These are phyloP conservation scores for Cladophialophora immunda DNA, from an alignment of 2,329 filamentous ascomycete genomes.

Conservation along the genomic window DNA sequence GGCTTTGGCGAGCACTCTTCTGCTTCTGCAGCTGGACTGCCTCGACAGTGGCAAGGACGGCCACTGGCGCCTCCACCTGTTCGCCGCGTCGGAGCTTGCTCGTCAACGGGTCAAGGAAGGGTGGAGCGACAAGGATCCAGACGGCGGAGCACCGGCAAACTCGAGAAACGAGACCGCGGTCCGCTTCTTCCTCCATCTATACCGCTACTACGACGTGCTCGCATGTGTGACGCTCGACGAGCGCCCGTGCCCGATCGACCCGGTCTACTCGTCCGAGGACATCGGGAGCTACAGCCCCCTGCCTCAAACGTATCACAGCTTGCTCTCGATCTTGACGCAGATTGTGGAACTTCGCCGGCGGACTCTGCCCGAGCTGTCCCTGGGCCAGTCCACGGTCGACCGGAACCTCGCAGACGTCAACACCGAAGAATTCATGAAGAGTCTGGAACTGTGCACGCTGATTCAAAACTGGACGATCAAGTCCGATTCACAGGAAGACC, in stretches of 20 bases:
- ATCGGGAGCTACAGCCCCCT: neutral
- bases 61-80: neutral
- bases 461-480: neutral
- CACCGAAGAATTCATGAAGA: neutral
- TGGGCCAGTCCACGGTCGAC: neutral
- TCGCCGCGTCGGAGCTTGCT: neutral
- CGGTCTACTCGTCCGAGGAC: neutral
- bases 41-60: neutral
- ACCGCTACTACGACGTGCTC: conserved; percentile 1
- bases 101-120: neutral
- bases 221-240: neutral
- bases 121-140: neutral
- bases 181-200: neutral
- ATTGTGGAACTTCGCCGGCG: neutral
- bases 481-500: neutral
- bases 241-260: neutral
- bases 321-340: neutral
- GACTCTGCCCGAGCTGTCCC: neutral
- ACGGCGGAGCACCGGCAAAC: neutral
- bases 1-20: neutral
- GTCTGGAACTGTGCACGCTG: neutral
- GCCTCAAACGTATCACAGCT: neutral
- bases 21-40: neutral
- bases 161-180: neutral
- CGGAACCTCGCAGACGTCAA: neutral